Conservation (phyloP, 2,329 filamentous ascomycete genomes). For the Fusarium nelsonii region DNA sequence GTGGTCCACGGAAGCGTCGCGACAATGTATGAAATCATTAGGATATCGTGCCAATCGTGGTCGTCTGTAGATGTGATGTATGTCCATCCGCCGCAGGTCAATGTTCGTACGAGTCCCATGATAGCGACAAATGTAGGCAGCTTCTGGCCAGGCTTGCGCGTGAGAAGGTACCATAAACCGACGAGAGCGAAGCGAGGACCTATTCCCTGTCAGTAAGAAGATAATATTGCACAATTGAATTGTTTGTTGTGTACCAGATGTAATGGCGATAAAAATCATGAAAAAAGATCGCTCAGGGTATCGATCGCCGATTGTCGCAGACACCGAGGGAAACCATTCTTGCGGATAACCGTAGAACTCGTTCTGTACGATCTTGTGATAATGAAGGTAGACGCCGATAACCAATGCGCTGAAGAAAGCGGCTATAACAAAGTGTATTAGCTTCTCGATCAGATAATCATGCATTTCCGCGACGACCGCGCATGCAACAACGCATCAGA, state of each 20-base stretch:
- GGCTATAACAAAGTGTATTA: slow-evolving; percentile 59
- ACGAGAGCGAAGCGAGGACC: slow-evolving; percentile 93
- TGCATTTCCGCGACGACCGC: neutral
- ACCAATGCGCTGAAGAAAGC: slow-evolving; percentile 90
- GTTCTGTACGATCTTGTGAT: slow-evolving; percentile 97
- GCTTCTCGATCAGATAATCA: slow-evolving; percentile 20
- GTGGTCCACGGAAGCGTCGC: slow-evolving; percentile 95
- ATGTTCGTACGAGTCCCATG: slow-evolving; percentile 85
- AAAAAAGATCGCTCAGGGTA: slow-evolving; percentile 98
- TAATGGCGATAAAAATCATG: slow-evolving; percentile 96
- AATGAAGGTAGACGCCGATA: slow-evolving; percentile 86
- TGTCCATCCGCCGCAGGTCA: slow-evolving; percentile 98
- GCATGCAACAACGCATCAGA: slow-evolving; percentile 2
- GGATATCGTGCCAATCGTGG: slow-evolving; percentile 98
- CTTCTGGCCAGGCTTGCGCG: slow-evolving; percentile 77
- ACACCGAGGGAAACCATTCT: slow-evolving; percentile 97
- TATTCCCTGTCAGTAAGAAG: slow-evolving; percentile 51
- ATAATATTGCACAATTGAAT: neutral
- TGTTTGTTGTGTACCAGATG: slow-evolving; percentile 72
- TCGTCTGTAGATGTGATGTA: slow-evolving; percentile 99
- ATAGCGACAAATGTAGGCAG: slow-evolving; percentile 85
- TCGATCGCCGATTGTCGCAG: slow-evolving; percentile 95
- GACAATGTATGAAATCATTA: slow-evolving; percentile 98
- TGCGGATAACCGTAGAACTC: slow-evolving; percentile 94
- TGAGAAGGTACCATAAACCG: slow-evolving; percentile 91